Conservation (phyloP, 495 filamentous ascomycete genomes). For the Geoglossum glabrum region DNA sequence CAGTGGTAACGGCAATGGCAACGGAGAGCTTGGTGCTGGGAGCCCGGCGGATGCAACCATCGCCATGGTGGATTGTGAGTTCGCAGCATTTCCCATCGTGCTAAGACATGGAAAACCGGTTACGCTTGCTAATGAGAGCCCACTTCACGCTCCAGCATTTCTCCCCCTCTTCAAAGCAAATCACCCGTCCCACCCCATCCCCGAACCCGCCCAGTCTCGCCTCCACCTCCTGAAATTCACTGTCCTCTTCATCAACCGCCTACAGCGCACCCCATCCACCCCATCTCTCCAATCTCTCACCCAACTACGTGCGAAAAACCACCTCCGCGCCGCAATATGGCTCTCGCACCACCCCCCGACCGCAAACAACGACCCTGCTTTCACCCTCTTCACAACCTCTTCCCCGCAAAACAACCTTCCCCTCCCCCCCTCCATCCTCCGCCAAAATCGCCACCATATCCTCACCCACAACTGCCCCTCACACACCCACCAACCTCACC, state of each 20-base stretch:
- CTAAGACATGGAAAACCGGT: not conserved
- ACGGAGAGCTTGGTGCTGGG: too few relatives aligned
- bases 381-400: not conserved
- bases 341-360: not conserved
- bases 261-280: not conserved
- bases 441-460: not conserved
- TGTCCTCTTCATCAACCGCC: constrained; percentile 17
- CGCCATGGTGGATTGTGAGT: constrained; percentile 6
- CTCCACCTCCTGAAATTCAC: constrained; percentile 18
- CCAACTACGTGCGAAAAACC: not conserved
- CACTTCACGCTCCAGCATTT: constrained; percentile 12
- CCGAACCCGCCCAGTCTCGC: constrained; percentile 13
- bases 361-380: not conserved
- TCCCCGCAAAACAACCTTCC: not conserved
- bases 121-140: not conserved
- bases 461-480: not conserved
- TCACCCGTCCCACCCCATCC: constrained; percentile 11
- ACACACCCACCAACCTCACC: not conserved
- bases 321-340: not conserved
- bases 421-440: not conserved
- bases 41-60: not conserved
- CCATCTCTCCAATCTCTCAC: not conserved
- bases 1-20: not conserved
- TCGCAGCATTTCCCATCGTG: not conserved
- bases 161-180: constrained; percentile 15